A percentile compares a stretch with the other conserved stretches of the same genome.
Evolutionary conservation across 108 stramenopile species (phyloP).

Genomic region (Schizochytrium sp.): DNA sequence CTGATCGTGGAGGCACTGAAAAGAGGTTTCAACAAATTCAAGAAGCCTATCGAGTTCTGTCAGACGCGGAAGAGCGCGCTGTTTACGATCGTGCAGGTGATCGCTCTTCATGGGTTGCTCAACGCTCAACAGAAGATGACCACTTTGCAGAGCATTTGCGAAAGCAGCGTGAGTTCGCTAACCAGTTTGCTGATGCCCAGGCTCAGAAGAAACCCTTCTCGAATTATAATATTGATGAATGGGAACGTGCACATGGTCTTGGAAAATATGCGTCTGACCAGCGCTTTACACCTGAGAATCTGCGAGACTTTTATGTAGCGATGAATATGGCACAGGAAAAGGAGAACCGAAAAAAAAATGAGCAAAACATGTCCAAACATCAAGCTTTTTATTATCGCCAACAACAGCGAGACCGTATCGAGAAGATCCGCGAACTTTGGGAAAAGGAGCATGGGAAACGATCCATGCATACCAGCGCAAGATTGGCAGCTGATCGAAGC

Average conservation of each 20-base stretch:
- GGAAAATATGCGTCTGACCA: slow-evolving; percentile 1
- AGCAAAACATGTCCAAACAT: neutral
- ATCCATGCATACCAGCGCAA: neutral
- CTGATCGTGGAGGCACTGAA: slow-evolving; percentile 3
- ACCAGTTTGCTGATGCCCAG: neutral
- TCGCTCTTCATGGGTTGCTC: slow-evolving; percentile 15
- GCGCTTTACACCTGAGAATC: neutral
- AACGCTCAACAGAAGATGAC: slow-evolving; percentile 40
- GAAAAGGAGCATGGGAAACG: neutral
- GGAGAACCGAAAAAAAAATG: neutral
- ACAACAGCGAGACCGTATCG: neutral
- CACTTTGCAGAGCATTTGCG: neutral
- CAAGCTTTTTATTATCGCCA: neutral
- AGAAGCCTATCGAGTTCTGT: slow-evolving; percentile 21
- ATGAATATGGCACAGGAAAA: slow-evolving; percentile 41
- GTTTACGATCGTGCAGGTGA: neutral
- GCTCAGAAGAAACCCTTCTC: neutral
- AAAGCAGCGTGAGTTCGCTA: slow-evolving; percentile 1
- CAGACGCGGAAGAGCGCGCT: neutral
- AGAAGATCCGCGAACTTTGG: neutral
- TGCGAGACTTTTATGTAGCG: neutral
- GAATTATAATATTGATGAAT: neutral
- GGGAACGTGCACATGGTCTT: slow-evolving; percentile 40
- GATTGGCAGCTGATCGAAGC: too few relatives aligned
- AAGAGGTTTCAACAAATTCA: slow-evolving; percentile 28